These are phyloP conservation scores for Silene noctiflora DNA, from an alignment of 179 eudicot species.

Conservation along the genomic window DNA sequence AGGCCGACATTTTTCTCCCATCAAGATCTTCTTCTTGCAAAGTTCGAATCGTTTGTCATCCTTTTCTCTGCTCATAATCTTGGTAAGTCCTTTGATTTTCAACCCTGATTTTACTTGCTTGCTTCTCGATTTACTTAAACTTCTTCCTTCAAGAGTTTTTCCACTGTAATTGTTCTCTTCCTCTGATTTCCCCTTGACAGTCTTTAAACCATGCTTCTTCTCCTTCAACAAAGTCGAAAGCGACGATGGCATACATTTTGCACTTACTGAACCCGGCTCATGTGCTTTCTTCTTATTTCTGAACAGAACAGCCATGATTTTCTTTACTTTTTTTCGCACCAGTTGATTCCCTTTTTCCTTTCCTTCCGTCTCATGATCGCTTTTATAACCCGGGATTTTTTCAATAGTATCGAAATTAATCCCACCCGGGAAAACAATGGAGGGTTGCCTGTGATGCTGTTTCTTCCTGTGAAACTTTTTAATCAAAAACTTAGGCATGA, in stretches of 20 bases:
- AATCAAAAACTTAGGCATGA: slow-evolving; percentile 6
- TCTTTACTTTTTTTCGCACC: slow-evolving; percentile 18
- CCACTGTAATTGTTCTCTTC: neutral
- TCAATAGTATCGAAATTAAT: neutral
- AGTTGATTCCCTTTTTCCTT: slow-evolving; percentile 3
- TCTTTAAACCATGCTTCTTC: neutral
- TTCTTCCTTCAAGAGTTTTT: slow-evolving; percentile 4
- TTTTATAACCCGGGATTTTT: neutral
- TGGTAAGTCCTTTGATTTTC: slow-evolving; percentile 27
- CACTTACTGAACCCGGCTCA: slow-evolving; percentile 14
- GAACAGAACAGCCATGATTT: slow-evolving; percentile 14
- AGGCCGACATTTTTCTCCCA: slow-evolving; percentile 62
- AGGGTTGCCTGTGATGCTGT: slow-evolving; percentile 13
- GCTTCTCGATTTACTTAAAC: slow-evolving; percentile 4
- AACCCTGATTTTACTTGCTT: slow-evolving; percentile 20
- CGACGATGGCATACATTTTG: neutral
- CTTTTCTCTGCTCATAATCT: slow-evolving; percentile 23
- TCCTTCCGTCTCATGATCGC: neutral
- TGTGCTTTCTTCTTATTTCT: slow-evolving; percentile 10
- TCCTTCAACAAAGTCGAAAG: neutral
- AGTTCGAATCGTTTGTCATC: slow-evolving; percentile 35
- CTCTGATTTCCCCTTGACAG: slow-evolving; percentile 11
- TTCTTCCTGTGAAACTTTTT: slow-evolving; percentile 16
- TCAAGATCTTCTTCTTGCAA: slow-evolving; percentile 64
- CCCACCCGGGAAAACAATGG: neutral